phyloP scores from a whole-genome alignment of 345 rosid genomes.

The Citrus unshiu region DNA sequence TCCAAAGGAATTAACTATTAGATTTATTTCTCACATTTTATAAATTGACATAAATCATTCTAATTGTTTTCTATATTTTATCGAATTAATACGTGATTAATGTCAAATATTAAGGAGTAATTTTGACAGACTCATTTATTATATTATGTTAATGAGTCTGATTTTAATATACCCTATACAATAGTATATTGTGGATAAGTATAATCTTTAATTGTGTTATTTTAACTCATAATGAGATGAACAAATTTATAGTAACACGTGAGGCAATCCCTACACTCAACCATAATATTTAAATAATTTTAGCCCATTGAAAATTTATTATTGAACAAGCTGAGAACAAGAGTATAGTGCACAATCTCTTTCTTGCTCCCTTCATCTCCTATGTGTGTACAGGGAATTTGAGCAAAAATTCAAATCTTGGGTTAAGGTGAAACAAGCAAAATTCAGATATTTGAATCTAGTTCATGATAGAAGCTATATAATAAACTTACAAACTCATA shows the following conservation, averaged over 20 bases:
- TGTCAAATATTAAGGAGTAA: too few species aligned
- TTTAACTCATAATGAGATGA: rapidly evolving
- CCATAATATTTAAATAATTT: rapidly evolving
- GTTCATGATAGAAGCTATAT: too few species aligned
- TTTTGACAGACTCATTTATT: too few species aligned
- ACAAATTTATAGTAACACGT: rapidly evolving
- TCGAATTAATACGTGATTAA: too few species aligned
- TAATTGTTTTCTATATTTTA: too few species aligned
- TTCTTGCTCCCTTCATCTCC: too few species aligned
- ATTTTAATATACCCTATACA: too few species aligned
- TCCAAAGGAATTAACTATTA: too few species aligned
- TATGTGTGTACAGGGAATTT: too few species aligned
- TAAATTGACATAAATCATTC: rapidly evolving
- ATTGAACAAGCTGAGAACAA: rapidly evolving
- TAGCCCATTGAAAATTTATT: rapidly evolving
- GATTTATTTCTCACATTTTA: too few species aligned
- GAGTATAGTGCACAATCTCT: rapidly evolving
- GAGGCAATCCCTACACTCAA: rapidly evolving
- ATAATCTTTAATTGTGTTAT: rapidly evolving
- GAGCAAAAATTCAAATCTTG: too few species aligned
- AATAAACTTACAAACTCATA: rapidly evolving
- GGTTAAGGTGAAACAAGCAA: too few species aligned
- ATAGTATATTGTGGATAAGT: rapidly evolving
- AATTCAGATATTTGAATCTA: rapidly evolving
- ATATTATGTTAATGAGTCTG: rapidly evolving